Evolutionary conservation across 345 rosid species (phyloP).

Genomic region (Corchorus capsularis): DNA sequence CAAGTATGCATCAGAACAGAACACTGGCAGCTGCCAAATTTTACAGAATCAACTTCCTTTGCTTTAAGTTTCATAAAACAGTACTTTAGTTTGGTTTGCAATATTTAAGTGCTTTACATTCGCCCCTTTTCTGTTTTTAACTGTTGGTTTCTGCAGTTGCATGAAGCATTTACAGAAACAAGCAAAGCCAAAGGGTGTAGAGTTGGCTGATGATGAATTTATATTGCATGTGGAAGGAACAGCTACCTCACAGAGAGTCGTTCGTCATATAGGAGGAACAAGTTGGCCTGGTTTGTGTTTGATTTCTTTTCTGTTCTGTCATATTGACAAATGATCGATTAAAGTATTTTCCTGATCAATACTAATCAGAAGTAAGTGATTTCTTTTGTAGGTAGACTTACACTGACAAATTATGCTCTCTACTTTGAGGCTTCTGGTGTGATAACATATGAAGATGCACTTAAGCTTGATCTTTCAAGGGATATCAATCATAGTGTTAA

Average conservation of each 20-base stretch:
- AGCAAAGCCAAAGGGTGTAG: conserved; percentile 66
- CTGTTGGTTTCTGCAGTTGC: conserved; percentile 45
- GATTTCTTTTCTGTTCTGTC: not conserved
- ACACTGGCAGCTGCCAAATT: not conserved
- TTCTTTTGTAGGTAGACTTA: conserved; percentile 71
- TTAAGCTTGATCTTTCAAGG: conserved; percentile 79
- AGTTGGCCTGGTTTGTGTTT: conserved; percentile 82
- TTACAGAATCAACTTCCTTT: not conserved
- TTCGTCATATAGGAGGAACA: conserved; percentile 79
- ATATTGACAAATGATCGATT: not conserved
- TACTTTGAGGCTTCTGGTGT: conserved; percentile 90
- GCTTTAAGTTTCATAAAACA: not conserved
- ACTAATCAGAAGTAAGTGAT: not conserved
- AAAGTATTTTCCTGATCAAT: not conserved
- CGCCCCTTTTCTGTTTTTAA: not conserved
- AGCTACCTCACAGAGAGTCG: conserved; percentile 72
- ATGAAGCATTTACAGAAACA: conserved; percentile 74
- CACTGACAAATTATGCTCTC: conserved; percentile 84
- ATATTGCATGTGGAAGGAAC: conserved; percentile 94
- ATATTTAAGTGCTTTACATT: not conserved
- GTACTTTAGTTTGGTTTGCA: not conserved
- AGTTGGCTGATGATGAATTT: conserved; percentile 79
- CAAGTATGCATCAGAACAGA: conserved; percentile 40
- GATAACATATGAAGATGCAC: conserved; percentile 72
- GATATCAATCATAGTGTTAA: conserved; percentile 44